phyloP scores from a whole-genome alignment of 305 asterid species.

The Fraxinus ornus region DNA sequence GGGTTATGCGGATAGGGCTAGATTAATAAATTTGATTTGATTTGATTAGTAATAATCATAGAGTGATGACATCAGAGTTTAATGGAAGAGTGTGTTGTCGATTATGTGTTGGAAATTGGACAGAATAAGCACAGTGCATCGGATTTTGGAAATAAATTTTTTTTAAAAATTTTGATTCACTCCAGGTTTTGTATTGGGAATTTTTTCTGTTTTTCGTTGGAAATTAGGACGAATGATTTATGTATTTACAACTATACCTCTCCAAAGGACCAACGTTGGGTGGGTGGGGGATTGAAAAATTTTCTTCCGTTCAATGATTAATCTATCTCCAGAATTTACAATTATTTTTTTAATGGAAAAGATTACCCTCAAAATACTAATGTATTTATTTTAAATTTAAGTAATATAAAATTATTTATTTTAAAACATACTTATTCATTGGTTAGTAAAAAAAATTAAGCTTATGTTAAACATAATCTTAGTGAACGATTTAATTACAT shows the following conservation, averaged over 20 bases:
- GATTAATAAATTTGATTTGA: background rate
- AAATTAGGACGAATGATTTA: background rate
- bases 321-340: background rate
- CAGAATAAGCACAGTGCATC: constrained; percentile 33
- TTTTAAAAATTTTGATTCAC: background rate
- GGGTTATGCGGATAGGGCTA: constrained; percentile 10
- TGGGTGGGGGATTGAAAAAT: background rate
- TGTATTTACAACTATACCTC: background rate
- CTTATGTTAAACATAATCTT: background rate
- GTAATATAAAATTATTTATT: background rate
- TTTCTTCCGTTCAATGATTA: background rate
- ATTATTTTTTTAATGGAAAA: background rate
- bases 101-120: constrained; percentile 20
- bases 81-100: background rate
- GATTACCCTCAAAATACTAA: background rate
- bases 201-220: background rate
- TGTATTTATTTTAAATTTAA: background rate
- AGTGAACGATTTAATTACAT: background rate
- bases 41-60: background rate
- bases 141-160: constrained; percentile 17
- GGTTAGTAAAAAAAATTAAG: background rate
- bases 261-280: background rate
- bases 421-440: background rate
- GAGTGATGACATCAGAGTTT: background rate
- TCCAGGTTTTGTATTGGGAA: background rate